Percentiles rank a stretch among this genome's conserved stretches.
phyloP scores from a whole-genome alignment of 2,329 filamentous ascomycete species.

The Epichloe brachyelytri region DNA sequence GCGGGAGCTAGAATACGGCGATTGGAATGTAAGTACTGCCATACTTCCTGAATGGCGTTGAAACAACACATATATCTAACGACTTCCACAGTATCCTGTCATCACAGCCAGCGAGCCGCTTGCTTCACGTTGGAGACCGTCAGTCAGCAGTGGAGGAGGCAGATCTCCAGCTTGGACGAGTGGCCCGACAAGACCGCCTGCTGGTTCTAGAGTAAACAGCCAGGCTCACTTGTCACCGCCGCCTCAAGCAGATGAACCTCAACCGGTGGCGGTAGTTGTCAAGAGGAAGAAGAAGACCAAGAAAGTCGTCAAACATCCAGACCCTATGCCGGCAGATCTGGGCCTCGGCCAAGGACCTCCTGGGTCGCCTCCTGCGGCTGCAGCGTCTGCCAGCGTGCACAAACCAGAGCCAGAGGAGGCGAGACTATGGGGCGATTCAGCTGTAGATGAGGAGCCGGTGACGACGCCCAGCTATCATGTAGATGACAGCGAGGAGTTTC shows the following conservation, averaged over 20 bases:
- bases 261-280: slow-evolving; percentile 21
- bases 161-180: slow-evolving; percentile 15
- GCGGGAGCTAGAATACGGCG: slow-evolving; percentile 62
- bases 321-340: slow-evolving; percentile 18
- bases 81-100: slow-evolving; percentile 62
- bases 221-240: not conserved
- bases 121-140: slow-evolving; percentile 47
- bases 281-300: slow-evolving; percentile 27
- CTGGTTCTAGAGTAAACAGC: slow-evolving; percentile 3
- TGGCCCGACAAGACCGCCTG: slow-evolving; percentile 11
- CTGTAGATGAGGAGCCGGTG: slow-evolving; percentile 6
- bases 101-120: slow-evolving; percentile 68
- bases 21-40: slow-evolving; percentile 71
- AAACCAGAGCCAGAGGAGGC: slow-evolving; percentile 9
- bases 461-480: slow-evolving; percentile 15
- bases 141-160: slow-evolving; percentile 16
- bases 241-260: slow-evolving; percentile 9
- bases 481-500: slow-evolving; percentile 29
- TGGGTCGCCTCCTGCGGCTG: not conserved
- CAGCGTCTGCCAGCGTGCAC: not conserved
- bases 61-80: slow-evolving; percentile 13
- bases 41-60: slow-evolving; percentile 1
- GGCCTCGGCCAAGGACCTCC: slow-evolving; percentile 14
- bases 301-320: slow-evolving; percentile 20
- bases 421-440: slow-evolving; percentile 5